These are phyloP conservation scores for Trypanosoma lewisi DNA, from an alignment of 208 protist genomes.

Conservation along the genomic window DNA sequence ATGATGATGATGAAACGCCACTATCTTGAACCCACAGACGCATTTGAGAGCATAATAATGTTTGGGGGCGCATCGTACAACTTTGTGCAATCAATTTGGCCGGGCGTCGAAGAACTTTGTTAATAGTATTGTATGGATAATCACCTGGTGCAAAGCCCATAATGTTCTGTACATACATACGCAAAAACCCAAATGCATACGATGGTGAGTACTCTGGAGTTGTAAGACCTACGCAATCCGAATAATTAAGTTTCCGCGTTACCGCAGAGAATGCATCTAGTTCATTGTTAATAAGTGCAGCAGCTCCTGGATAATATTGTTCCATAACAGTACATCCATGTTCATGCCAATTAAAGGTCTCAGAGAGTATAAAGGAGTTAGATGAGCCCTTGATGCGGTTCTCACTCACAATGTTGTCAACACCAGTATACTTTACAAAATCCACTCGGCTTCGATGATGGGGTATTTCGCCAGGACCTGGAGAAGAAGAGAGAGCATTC, in stretches of 20 bases:
- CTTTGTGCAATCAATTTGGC: slow-evolving; percentile 82
- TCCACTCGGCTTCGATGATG: slow-evolving; percentile 4
- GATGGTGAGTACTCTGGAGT: slow-evolving; percentile 43
- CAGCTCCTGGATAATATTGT: slow-evolving; percentile 84
- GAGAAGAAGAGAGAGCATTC: slow-evolving; percentile 24
- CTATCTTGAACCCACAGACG: slow-evolving; percentile 13
- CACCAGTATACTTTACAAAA: slow-evolving; percentile 56
- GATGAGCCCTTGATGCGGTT: slow-evolving; percentile 62
- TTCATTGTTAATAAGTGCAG: slow-evolving; percentile 66
- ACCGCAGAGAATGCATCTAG: slow-evolving; percentile 61
- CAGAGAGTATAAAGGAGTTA: slow-evolving; percentile 43
- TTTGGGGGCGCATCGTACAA: slow-evolving; percentile 76
- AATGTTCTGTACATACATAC: slow-evolving; percentile 81
- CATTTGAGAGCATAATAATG: slow-evolving; percentile 32
- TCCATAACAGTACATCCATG: slow-evolving; percentile 71
- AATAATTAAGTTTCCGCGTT: slow-evolving; percentile 50
- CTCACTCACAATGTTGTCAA: slow-evolving; percentile 63
- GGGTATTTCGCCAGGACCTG: slow-evolving; percentile 20
- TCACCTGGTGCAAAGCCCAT: slow-evolving; percentile 81
- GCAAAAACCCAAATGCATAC: slow-evolving; percentile 71
- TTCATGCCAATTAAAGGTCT: slow-evolving; percentile 76
- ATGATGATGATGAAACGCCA: neutral
- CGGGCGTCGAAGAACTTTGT: slow-evolving; percentile 70
- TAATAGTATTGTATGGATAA: slow-evolving; percentile 85
- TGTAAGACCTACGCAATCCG: slow-evolving; percentile 67